Base-by-base conservation (phyloP, 805 yeast species). In the Komagataella mondaviorum region DNA sequence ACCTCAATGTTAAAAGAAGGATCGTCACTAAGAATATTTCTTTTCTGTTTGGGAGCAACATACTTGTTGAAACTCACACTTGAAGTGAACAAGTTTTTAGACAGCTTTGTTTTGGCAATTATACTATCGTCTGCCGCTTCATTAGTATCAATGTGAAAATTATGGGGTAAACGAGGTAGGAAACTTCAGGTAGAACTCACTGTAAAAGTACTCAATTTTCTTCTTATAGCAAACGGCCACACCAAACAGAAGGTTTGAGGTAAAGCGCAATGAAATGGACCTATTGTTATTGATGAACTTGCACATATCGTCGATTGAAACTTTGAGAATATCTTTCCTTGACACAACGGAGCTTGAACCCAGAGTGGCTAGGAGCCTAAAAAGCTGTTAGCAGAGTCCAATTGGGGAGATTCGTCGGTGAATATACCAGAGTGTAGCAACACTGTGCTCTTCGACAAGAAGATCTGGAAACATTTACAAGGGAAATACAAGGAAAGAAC, bases 171-270 rank as follows among this genome's bases (percentile, higher is more conserved):
- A 10, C 22, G 23, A 36, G 3, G 24, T 48, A 49, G 20, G 12
- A 18, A 20, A 20, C 20, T 24, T 18, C 30, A 20, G 23, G 44
- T 30, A n/a, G 46, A 23, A 57, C 65, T 53, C 55, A 57, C 64
- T 58, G 55, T 67, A 69, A 55, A 75, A 70, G 55, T 71, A 72
- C 3, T 71, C 71, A 0, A 75, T 70, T 58, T 81, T 76, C 23
- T 74, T 72, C 52, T 69, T 75, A 59, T 75, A 76, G 23, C 72
- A 65, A 47, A 79, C 55, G 1, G 77, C 64, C 1, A 76, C 63
- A 0, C 84, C 84, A 55, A 72, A 69, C 52, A 79, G 58, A 7
- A 79, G 60, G 49, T 62, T 71, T 0, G 81, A 72, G 0, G 68
- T 60, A 16, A 69, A 62, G 46, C 80, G 60, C 45, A 69, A 53